These are phyloP conservation scores for Wickerhamomyces bovis DNA, from an alignment of 805 yeast species.

Conservation along the genomic window DNA sequence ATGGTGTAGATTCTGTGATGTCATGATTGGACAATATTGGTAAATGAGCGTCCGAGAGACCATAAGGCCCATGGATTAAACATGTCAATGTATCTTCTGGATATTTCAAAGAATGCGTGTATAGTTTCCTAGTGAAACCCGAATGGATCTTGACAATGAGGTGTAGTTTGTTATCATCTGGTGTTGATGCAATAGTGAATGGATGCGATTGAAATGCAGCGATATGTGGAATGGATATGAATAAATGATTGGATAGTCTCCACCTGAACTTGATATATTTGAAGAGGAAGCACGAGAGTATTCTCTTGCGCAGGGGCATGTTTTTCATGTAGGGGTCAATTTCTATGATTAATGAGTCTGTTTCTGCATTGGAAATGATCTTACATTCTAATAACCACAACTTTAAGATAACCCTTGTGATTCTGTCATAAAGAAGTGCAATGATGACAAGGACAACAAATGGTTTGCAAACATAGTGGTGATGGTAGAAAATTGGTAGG, in stretches of 20 bases:
- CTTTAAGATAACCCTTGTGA: constrained; percentile 11
- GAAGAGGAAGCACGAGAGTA: constrained; percentile 4
- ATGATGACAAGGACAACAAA: constrained; percentile 14
- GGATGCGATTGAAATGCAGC: constrained; percentile 21
- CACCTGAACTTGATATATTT: constrained; percentile 13
- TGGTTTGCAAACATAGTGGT: constrained; percentile 21
- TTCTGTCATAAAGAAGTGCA: constrained; percentile 17
- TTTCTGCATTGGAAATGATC: constrained; percentile 1
- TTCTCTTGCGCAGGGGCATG: background rate
- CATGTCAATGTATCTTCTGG: constrained; percentile 10
- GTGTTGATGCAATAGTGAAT: constrained; percentile 22
- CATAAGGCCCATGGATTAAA: constrained; percentile 25
- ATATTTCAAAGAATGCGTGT: background rate
- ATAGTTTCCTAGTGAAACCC: constrained; percentile 21
- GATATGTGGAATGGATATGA: constrained; percentile 18
- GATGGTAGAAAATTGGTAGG: constrained; percentile 22
- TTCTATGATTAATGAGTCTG: constrained; percentile 7
- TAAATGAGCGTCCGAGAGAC: constrained; percentile 14
- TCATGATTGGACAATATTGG: constrained; percentile 5
- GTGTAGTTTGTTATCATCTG: constrained; percentile 2
- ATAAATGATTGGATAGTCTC: constrained; percentile 21
- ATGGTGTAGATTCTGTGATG: background rate
- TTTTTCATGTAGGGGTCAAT: constrained; percentile 8
- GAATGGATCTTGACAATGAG: constrained; percentile 17
- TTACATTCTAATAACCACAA: constrained; percentile 14